phyloP scores from a whole-genome alignment of 345 rosid species.

The Durio zibethinus region DNA sequence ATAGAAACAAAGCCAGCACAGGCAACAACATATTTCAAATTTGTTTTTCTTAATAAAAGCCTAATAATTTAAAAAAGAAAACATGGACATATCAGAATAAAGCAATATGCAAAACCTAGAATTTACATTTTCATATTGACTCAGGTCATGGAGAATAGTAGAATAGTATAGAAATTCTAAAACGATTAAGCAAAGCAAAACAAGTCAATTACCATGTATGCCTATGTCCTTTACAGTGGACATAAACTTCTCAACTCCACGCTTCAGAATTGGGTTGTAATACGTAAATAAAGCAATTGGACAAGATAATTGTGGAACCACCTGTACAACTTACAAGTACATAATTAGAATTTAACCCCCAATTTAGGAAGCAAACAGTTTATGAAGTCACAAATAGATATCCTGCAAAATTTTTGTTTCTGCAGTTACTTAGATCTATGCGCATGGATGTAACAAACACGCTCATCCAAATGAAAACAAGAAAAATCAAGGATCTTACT shows the following conservation, averaged over 20 bases:
- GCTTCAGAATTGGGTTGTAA: constrained; percentile 78
- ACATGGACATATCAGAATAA: neutral
- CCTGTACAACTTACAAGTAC: constrained; percentile 35
- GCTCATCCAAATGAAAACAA: neutral
- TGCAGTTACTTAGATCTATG: neutral
- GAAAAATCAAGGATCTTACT: neutral
- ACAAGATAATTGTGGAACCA: constrained; percentile 71
- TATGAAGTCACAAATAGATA: neutral
- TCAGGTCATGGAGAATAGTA: neutral
- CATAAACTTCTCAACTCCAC: constrained; percentile 72
- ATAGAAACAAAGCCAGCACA: neutral
- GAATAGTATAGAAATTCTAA: neutral
- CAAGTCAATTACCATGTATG: constrained; percentile 50
- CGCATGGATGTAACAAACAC: neutral
- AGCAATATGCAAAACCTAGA: neutral
- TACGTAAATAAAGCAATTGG: constrained; percentile 82
- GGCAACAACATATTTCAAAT: neutral
- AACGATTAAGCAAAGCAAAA: constrained; percentile 10
- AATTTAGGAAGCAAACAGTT: neutral
- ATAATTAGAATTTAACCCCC: neutral
- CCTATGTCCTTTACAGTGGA: constrained; percentile 58
- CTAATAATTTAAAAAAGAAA: neutral
- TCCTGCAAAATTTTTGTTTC: neutral
- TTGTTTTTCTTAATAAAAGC: neutral
- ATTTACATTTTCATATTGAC: neutral